Base-by-base conservation (phyloP, 805 yeast species). In the Wickerhamomyces chaumierensis region DNA sequence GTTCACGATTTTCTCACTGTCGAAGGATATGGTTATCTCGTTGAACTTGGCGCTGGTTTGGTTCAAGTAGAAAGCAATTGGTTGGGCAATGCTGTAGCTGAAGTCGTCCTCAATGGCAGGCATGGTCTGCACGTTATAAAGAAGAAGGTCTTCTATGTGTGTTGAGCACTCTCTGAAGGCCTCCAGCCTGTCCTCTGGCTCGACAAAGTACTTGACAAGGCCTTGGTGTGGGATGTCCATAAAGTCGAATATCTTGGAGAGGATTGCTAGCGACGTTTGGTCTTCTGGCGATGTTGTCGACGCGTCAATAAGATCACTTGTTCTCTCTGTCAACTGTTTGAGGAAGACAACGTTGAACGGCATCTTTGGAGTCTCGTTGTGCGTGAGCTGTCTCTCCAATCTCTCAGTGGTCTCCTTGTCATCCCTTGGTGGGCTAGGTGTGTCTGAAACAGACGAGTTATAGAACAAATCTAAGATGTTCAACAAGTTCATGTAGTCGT, bases 101-200 rank as follows among this genome's bases (percentile, higher is more conserved):
- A 17, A 18, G 23, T 14, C 42, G 5, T 31, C 33, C 31, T 37
- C 19, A 5, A 27, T 21, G 2, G 28, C 31, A 17, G 39, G 27
- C 32, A 34, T 38, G 37, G 34, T 39, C 6, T 36, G 36, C 36
- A 47, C 29, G 11, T 48, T 47, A 18, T 42, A 51, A 8, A 53
- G 36, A 29, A 47, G 31, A n/a, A 53, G 36, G 33, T 52, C 55
- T 18, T 48, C 44, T 2, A 37, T 40, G 16, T 35, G 33, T 42
- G 60, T 88, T 19, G 94, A 87, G 21, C 92, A 90, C 18, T 94
- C 95, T 13, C 88, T 73, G 45, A 81, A 70, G 38, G 70, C 61
- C 52, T 78, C 84, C 42, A 85, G 72, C 54, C 71, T 79, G 34
- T 80, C 83, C 45, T 73, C 74, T 42, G 29, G 29, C n/a, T 63